These are phyloP conservation scores for Lactarius psammicola DNA, from an alignment of 768 basidiomycete genomes.

Conservation along the genomic window DNA sequence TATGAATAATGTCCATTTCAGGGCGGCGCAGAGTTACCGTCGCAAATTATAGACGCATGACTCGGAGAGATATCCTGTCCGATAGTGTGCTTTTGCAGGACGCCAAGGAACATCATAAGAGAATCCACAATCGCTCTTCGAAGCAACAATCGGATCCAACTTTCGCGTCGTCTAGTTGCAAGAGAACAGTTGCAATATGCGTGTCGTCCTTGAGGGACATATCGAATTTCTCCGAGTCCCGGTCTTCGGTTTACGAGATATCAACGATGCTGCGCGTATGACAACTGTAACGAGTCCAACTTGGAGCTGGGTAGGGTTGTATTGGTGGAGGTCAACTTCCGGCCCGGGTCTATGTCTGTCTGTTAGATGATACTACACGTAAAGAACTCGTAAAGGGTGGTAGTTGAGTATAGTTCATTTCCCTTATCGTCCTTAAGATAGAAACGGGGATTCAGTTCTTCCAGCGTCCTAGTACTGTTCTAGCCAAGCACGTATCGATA, in stretches of 20 bases:
- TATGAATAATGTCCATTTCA: too few relatives aligned
- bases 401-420: too few relatives aligned
- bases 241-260: constrained; percentile 68
- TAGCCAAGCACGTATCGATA: too few relatives aligned
- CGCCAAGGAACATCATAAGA: too few relatives aligned
- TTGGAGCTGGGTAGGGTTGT: constrained; percentile 49
- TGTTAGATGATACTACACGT: too few relatives aligned
- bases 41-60: constrained; percentile 9
- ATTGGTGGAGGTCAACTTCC: constrained; percentile 41
- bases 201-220: constrained; percentile 68
- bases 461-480: too few relatives aligned
- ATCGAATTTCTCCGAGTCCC: constrained; percentile 90
- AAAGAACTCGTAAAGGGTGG: too few relatives aligned
- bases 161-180: constrained; percentile 21
- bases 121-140: too few relatives aligned
- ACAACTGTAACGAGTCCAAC: constrained; percentile 69
- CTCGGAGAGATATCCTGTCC: constrained; percentile 24
- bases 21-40: background rate
- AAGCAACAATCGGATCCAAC: too few relatives aligned
- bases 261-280: constrained; percentile 50
- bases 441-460: too few relatives aligned
- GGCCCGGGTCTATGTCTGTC: constrained; percentile 34
- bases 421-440: too few relatives aligned
- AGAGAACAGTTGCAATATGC: constrained; percentile 51
- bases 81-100: background rate